Evolutionary conservation across 164 flowering plant genomes (phyloP).

Genomic region (Kalanchoe fedtschenkoi): DNA sequence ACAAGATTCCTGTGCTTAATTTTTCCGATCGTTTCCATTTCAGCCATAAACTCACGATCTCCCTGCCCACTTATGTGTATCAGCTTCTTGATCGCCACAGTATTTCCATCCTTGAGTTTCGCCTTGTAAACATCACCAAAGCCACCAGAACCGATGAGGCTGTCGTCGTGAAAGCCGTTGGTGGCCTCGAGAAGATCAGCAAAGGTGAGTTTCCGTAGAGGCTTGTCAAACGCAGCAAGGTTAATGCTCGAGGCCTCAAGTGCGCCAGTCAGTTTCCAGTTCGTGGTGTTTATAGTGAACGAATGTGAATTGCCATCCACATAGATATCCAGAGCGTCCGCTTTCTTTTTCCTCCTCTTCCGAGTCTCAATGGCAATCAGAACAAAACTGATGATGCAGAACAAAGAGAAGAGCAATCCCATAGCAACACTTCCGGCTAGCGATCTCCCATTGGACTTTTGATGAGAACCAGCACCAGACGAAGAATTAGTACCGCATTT

Average conservation of each 20-base stretch:
- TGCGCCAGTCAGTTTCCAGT: constrained; percentile 65
- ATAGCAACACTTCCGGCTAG: constrained; percentile 82
- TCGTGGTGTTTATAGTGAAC: constrained; percentile 32
- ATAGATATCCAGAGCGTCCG: constrained; percentile 48
- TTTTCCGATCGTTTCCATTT: constrained; percentile 97
- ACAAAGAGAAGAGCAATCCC: constrained; percentile 70
- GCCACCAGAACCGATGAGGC: constrained; percentile 86
- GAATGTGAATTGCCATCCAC: constrained; percentile 51
- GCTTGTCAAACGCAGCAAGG: constrained; percentile 83
- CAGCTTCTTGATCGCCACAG: constrained; percentile 89
- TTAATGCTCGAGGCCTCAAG: constrained; percentile 83
- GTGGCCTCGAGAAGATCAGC: constrained; percentile 95
- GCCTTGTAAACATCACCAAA: constrained; percentile 98
- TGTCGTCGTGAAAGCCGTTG: constrained; percentile 72
- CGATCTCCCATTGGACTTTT: constrained; percentile 46
- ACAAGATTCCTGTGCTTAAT: constrained; percentile 94
- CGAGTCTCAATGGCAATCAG: constrained; percentile 46
- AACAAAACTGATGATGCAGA: constrained; percentile 66
- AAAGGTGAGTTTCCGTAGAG: constrained; percentile 81
- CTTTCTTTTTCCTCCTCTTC: constrained; percentile 53
- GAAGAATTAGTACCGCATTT: constrained; percentile 26
- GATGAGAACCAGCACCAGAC: constrained; percentile 16
- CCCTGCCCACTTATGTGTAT: constrained; percentile 92
- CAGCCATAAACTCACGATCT: constrained; percentile 94
- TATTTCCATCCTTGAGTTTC: constrained; percentile 68